A percentile compares a stretch with the other conserved stretches of the same genome.
Conservation (phyloP, 2,329 filamentous ascomycete genomes). For the Colletotrichum sp. region DNA sequence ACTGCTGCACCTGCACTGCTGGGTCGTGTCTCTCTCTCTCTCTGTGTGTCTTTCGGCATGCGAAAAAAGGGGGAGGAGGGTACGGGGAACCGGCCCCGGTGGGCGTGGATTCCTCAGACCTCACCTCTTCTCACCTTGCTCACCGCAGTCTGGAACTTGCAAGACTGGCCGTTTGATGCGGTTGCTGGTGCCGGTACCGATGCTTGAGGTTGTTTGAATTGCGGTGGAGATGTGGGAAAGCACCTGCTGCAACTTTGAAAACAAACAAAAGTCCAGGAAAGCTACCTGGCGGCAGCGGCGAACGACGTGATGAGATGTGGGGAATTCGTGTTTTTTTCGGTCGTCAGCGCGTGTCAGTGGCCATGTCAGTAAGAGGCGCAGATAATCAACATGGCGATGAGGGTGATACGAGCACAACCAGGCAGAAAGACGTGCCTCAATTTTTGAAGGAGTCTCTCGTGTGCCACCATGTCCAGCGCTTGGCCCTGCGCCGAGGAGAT, state of each 20-base stretch:
- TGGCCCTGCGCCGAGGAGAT: background rate
- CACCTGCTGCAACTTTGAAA: background rate
- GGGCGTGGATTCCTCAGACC: background rate
- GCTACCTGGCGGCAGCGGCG: background rate
- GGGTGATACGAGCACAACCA: constrained; percentile 6
- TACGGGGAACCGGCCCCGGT: background rate
- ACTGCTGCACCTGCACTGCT: background rate
- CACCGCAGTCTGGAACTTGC: background rate
- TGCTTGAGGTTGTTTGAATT: background rate
- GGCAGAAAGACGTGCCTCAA: background rate
- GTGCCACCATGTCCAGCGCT: background rate
- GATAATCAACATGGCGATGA: background rate
- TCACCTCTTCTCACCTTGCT: background rate
- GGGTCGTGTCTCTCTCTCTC: background rate
- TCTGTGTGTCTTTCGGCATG: constrained; percentile 11
- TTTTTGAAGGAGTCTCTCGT: background rate
- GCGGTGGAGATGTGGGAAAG: background rate
- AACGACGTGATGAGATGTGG: background rate
- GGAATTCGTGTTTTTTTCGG: background rate
- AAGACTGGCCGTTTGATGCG: background rate
- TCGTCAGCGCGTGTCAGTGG: background rate
- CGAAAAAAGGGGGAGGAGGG: background rate
- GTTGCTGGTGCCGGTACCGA: background rate
- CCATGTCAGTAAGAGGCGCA: background rate
- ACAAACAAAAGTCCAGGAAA: background rate